Percentiles rank a stretch among this genome's conserved stretches.
Evolutionary conservation across 2,329 filamentous ascomycete species (phyloP).

Genomic region (Apiospora malaysiana): DNA sequence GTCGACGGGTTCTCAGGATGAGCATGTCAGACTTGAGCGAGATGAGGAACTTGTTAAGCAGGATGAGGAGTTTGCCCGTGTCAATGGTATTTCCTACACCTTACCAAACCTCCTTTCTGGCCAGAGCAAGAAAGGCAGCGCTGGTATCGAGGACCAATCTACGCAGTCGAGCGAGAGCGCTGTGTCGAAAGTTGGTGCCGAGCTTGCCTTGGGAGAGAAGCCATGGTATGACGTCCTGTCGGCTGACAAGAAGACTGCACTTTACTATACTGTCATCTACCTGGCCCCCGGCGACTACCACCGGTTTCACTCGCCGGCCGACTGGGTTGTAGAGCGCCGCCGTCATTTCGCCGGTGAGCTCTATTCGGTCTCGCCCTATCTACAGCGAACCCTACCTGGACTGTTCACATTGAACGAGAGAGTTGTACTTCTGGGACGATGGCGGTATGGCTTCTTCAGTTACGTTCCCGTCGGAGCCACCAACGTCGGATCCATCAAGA

Average conservation of each 20-base stretch:
- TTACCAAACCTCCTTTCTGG: constrained; percentile 88
- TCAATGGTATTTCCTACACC: constrained; percentile 96
- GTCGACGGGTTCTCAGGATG: constrained; percentile 35
- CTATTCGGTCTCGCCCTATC: constrained; percentile 92
- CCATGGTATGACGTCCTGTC: constrained; percentile 75
- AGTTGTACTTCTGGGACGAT: constrained; percentile 89
- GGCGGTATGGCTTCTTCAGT: constrained; percentile 97
- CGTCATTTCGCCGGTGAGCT: constrained; percentile 98
- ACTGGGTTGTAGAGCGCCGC: constrained; percentile 92
- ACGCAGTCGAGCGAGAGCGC: constrained; percentile 67
- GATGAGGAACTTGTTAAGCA: constrained; percentile 73
- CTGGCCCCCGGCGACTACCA: constrained; percentile 98
- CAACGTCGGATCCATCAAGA: constrained; percentile 93
- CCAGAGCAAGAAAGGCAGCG: constrained; percentile 50
- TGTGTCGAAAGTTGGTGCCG: constrained; percentile 82
- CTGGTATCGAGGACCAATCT: constrained; percentile 72
- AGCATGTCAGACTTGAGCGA: constrained; percentile 39
- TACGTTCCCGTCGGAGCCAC: constrained; percentile 96
- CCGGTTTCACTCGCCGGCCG: constrained; percentile 93
- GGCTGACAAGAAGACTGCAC: constrained; percentile 67
- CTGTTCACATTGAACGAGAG: constrained; percentile 97
- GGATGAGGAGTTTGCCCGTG: constrained; percentile 89
- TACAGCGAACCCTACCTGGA: constrained; percentile 89
- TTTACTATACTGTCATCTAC: constrained; percentile 96
- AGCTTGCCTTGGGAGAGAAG: constrained; percentile 75